These are phyloP conservation scores for Xerocomus brunneocitrinus DNA, from an alignment of 768 basidiomycete genomes.

Conservation along the genomic window DNA sequence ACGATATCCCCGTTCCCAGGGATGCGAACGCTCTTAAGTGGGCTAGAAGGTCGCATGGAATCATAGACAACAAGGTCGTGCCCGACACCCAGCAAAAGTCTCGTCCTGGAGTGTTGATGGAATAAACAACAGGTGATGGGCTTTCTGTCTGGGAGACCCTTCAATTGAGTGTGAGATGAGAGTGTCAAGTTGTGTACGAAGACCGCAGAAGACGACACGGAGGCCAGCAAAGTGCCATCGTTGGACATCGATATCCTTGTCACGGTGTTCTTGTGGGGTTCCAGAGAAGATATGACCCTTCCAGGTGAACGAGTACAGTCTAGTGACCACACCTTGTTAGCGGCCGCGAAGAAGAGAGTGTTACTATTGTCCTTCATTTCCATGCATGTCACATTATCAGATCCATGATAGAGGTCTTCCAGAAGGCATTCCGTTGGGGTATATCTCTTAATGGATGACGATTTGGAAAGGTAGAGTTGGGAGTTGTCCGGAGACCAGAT, in stretches of 20 bases:
- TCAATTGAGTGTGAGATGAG: constrained; percentile 50
- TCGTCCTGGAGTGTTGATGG: constrained; percentile 58
- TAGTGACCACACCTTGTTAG: constrained; percentile 45
- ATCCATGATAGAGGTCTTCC: constrained; percentile 38
- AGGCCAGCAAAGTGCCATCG: constrained; percentile 53
- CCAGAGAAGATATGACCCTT: constrained; percentile 45
- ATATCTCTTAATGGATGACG: constrained; percentile 48
- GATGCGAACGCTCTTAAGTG: constrained; percentile 49
- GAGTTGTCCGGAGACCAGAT: constrained; percentile 58
- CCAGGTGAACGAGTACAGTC: constrained; percentile 39
- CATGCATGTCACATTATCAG: constrained; percentile 28
- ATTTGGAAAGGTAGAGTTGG: constrained; percentile 50
- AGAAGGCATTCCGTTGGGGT: constrained; percentile 43
- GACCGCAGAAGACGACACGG: constrained; percentile 46
- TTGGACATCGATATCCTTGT: constrained; percentile 56
- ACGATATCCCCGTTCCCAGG: constrained; percentile 50
- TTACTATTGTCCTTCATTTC: constrained; percentile 32
- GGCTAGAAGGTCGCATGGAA: constrained; percentile 50
- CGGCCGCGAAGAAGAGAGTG: constrained; percentile 46
- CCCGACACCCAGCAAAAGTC: constrained; percentile 52
- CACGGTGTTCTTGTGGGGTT: constrained; percentile 47
- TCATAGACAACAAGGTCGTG: constrained; percentile 60
- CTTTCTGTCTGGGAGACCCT: constrained; percentile 43
- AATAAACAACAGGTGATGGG: constrained; percentile 51
- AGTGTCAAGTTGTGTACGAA: constrained; percentile 58